Base-by-base conservation (phyloP, 306 rosid species). In the Acacia crassicarpa region DNA sequence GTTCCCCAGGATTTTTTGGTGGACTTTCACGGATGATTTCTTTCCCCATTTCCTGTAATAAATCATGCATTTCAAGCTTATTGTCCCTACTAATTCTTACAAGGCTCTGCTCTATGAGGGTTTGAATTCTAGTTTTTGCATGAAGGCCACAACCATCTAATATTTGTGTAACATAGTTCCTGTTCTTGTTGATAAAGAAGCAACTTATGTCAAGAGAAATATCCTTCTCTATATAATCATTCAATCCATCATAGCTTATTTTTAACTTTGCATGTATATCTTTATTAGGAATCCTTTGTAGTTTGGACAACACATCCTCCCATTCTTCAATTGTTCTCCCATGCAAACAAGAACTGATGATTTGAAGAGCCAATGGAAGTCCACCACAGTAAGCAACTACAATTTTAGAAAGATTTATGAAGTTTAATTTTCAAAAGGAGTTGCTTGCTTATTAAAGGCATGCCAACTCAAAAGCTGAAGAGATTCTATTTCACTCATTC, bases 1-100 rank as follows among this genome's bases (percentile, higher is more conserved):
- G 35, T n/a, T 77, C 30, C 77, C 54, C 32, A 2, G 32, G 51
- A 7, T 2, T 15, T 16, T 77, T 56, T 1, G 15, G 43, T 8
- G 74, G 68, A 38, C 35, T 33, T 45, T 8, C 23, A 11, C 15
- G 65, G 12, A 81, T 41, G 14, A 85, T 77, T 63, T 85, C 82
- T 66, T 76, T 72, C 19, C 82, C 85, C 87, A 85, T 81, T 20
- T 61, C 87, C 16, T 77, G 80, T 1, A 81, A n/a, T 66, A 81
- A n/a, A 53, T 63, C 49, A 72, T 72, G 79, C 79, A 85, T 67
- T 77, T 43, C 32, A 15, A 85, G 76, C n/a, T 44, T 81, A 23
- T 85, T 85, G 3, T 77, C 44, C 0, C 40, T 25, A 15, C 45
- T 72, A 33, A 81, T 9, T 0, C 16, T 77, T 13, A 85, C 30